Percentiles rank a stretch among this genome's conserved stretches.
Evolutionary conservation across 305 asterid species (phyloP).

Genomic region (Solanum hybrid): DNA sequence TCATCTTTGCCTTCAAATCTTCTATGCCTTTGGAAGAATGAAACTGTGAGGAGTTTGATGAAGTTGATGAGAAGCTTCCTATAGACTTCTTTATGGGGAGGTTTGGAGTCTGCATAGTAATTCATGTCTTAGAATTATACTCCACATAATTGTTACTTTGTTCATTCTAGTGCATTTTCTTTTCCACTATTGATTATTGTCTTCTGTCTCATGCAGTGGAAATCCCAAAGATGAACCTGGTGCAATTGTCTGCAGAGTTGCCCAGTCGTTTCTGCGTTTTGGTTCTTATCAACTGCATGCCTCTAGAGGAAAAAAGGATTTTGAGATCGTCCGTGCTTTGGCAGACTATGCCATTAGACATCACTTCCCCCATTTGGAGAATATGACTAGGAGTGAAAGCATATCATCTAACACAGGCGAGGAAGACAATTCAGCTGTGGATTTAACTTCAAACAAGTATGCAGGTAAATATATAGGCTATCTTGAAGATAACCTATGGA

Average conservation of each 20-base stretch:
- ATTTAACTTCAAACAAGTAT: slow-evolving; percentile 80
- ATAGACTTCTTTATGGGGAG: background rate
- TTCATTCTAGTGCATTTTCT: background rate
- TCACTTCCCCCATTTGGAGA: slow-evolving; percentile 79
- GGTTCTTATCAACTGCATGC: slow-evolving; percentile 94
- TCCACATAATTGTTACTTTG: background rate
- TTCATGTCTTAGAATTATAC: background rate
- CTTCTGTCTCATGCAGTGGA: slow-evolving; percentile 54
- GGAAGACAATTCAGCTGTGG: slow-evolving; percentile 71
- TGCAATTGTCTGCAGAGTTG: slow-evolving; percentile 85
- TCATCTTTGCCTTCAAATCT: background rate
- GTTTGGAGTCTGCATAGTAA: background rate
- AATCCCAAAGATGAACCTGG: slow-evolving; percentile 95
- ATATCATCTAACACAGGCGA: slow-evolving; percentile 64
- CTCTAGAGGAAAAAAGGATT: slow-evolving; percentile 64
- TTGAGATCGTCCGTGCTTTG: slow-evolving; percentile 59
- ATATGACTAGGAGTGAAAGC: slow-evolving; percentile 53
- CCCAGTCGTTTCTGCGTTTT: slow-evolving; percentile 83
- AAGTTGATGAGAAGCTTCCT: background rate
- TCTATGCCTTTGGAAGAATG: background rate
- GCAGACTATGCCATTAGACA: slow-evolving; percentile 75
- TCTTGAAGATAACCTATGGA: background rate
- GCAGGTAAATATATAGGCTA: slow-evolving; percentile 40
- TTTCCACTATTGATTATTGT: slow-evolving; percentile 10
- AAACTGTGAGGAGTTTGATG: background rate